phyloP scores from a whole-genome alignment of 495 filamentous ascomycete genomes.

The Talaromyces proteolyticus region DNA sequence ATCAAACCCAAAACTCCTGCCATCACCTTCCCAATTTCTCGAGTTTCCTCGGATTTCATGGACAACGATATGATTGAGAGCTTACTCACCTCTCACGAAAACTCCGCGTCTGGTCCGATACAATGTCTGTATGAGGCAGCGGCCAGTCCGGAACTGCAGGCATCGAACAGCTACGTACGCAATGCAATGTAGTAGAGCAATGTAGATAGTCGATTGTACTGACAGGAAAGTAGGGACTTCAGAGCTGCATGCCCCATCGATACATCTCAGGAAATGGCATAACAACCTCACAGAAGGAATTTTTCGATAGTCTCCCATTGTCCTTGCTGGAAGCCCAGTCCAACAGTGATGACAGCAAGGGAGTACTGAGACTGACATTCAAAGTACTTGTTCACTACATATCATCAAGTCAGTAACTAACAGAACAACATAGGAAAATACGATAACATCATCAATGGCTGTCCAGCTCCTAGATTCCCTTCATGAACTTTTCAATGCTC shows the following conservation, averaged over 20 bases:
- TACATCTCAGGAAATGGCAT: background rate
- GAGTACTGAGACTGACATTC: background rate
- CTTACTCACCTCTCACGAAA: background rate
- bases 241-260: background rate
- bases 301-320: background rate
- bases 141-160: background rate
- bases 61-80: background rate
- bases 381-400: background rate
- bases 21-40: background rate
- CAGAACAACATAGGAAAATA: background rate
- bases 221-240: background rate
- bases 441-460: background rate
- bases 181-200: too few relatives aligned
- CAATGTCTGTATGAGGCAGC: conserved; percentile 2
- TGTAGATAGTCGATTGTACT: background rate
- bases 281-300: background rate
- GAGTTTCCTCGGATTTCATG: conserved; percentile 1
- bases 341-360: background rate
- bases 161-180: background rate
- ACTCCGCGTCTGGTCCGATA: background rate
- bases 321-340: background rate
- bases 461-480: background rate
- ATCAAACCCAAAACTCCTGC: background rate
- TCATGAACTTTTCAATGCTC: background rate
- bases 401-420: background rate